Evolutionary conservation across 1,284 basidiomycete species (phyloP), one percentile per base, ranked within the genome.

Genomic region (Phlebopus sp.): DNA sequence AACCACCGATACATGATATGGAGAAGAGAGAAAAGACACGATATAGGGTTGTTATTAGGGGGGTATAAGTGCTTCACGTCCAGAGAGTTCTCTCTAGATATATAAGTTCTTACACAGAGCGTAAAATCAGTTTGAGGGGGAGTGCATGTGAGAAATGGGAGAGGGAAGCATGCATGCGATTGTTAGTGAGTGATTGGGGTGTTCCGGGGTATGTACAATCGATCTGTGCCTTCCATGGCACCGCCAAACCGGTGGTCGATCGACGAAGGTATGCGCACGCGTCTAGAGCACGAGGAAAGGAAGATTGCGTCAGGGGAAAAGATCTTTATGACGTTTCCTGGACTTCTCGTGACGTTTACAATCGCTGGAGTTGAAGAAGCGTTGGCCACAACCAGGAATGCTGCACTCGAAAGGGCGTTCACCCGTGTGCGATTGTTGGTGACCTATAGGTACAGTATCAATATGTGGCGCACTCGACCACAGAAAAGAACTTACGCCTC

Each of bases 261-360:
- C 59, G 63, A 61, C 56, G 60, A 50, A 35, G 10, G n/a, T 27
- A 13, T 27, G 21, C 48, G 52, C 48, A 56, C 15, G 42, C 38
- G 30, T 34, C 15, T 25, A 25, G 41, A 17, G 42, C 35, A 44
- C 37, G 42, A 37, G 39, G 8, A 29, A 2, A 25, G 21, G 23
- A 18, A 23, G 15, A 34, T 19, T 17, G 44, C 49, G 64, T 61
- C 60, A 58, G 30, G 21, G 50, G 42, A 21, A 3, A 13, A 54
- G 31, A 10, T 56, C 52, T 39, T 60, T 64, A 23, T 64, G 62
- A 47, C 62, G 63, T 32, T 64, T 64, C 56, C 5, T 55, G 57
- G 66, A 69, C 47, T 50, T 67, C 49, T 66, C 63, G 11, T 66
- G 63, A 36, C 63, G 66, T 37, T 65, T 68, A 42, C 63, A 68